Evolutionary conservation across 352 stramenopile genomes (phyloP), one percentile per base, ranked within the genome.

Genomic region (Globisporangium cystogenes): DNA sequence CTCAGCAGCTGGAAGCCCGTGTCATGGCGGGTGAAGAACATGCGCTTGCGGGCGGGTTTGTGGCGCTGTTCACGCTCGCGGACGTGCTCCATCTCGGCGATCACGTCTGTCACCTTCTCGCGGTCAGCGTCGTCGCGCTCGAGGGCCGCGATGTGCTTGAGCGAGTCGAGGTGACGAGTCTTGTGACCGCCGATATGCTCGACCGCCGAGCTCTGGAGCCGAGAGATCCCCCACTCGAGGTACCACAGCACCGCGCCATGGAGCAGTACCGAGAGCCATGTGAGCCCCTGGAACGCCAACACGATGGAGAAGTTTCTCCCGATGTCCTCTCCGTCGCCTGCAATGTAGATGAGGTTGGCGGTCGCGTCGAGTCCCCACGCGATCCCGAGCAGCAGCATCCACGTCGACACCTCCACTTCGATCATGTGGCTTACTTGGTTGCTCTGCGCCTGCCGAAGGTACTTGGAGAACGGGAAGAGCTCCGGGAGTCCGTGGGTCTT

Each of bases 401-500:
- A 92, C 60, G 74, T 86, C 6, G 73, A 78, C 16, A 86, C 68
- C 35, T 88, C 60, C 6, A 92, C 76, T 21, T 92, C 78, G 39
- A 92, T 86, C 68, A 92, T 81, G 57, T 92, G 68, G 10, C 66
- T 82, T 46, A 91, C 86, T 55, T 91, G 76, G 57, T 78, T 86
- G 14, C 82, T 76, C 61, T 87, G 80, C 2, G 74, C 77, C 8
- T 83, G 75, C 45, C 71, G 68, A 7, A 91, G 44, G 59, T 91
- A 91, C 59, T 91, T 91, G 55, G 74, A 72, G 55, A 87, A 91
- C 7, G 77, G 74, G 23, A 79, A 79, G 7, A 86, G 62, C 47
- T 81, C 65, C 0, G 74, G 74, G 0, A 86, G 53, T 11, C 67
- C 69, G 42, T 79, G 76, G 4, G 56, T 61, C 2, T 48, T 49